Conservation (phyloP, 331 rosid genomes). For the Rhamnella rubrinervis region DNA sequence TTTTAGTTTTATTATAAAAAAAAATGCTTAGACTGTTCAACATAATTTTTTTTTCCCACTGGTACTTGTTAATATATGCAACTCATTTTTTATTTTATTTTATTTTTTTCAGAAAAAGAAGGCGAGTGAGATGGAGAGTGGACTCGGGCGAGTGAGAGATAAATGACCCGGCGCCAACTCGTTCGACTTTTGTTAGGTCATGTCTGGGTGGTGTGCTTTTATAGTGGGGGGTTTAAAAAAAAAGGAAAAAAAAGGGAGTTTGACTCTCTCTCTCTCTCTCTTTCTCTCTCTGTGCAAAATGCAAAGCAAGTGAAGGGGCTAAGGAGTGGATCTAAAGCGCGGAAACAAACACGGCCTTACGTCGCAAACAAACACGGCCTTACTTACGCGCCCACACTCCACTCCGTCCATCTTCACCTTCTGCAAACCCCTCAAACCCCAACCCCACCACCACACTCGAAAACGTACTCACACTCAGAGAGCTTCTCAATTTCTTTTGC, state of each 20-base stretch:
- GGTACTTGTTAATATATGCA: too few species aligned
- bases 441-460: not conserved
- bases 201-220: slow-evolving; percentile 14
- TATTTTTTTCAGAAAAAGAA: slow-evolving; percentile 10
- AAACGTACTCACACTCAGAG: not conserved
- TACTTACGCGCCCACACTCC: not conserved
- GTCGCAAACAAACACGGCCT: too few species aligned
- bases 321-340: slow-evolving; percentile 40
- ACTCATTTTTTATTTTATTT: too few species aligned
- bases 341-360: slow-evolving; percentile 10
- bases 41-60: too few species aligned
- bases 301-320: slow-evolving; percentile 9
- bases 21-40: too few species aligned
- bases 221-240: slow-evolving; percentile 4
- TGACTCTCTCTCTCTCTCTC: slow-evolving; percentile 44
- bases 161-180: slow-evolving; percentile 26
- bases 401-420: too few species aligned
- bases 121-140: slow-evolving; percentile 4
- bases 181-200: slow-evolving; percentile 37
- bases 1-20: too few species aligned
- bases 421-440: not conserved
- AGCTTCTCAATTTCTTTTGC: not conserved
- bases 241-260: not conserved
- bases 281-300: slow-evolving; percentile 21
- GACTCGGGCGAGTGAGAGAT: slow-evolving; percentile 26